Base-by-base conservation (phyloP, 2,329 filamentous ascomycete genomes). In the Clonostachys byssicola region DNA sequence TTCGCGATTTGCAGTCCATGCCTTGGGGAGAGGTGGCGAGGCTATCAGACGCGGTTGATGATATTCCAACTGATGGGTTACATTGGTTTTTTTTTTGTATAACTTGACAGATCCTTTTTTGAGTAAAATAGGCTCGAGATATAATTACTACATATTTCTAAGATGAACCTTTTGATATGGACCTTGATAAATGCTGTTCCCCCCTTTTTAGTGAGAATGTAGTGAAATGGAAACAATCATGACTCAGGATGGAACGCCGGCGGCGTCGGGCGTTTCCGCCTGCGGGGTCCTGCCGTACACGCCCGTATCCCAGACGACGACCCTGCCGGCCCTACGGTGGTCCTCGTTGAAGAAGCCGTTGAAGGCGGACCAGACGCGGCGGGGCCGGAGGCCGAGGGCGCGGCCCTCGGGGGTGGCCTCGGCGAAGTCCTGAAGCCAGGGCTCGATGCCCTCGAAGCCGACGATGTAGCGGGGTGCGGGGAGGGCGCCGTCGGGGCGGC, bases 341-440 rank as follows among this genome's bases (percentile, higher is more conserved):
- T 86, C 82, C 59, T 85, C 82, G 52, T 79, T 80, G 59, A 83
- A 84, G 43, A 81, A 64, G 12, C 80, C 81, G 57, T 85, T 86
- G 63, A 74, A 80, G 4, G 68, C 73, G 38, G 67, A 66, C 81
- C 81, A 85, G 8, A 73, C 76, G 52, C 72, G 70, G 12, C 51
- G 67, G 10, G 78, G 56, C 47, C 55, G 53, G n/a, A 39, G n/a
- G 4, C 68, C 71, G 30, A 75, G 62, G 1, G 62, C 59, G n/a
- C 57, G 61, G 2, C 71, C 71, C 20, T 66, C 59, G 2, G 64
- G 55, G 16, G 65, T 63, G 5, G 54, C 41, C 10, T 59, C 62
- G 48, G 80, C 71, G 49, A 75, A 80, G 5, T 66, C 64, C 34
- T 54, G 57, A 48, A 84, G 51, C 47, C 66, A 65, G 1, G 56